Conservation (phyloP, 2,329 filamentous ascomycete species). For the Chalaropsis thielavioides region DNA sequence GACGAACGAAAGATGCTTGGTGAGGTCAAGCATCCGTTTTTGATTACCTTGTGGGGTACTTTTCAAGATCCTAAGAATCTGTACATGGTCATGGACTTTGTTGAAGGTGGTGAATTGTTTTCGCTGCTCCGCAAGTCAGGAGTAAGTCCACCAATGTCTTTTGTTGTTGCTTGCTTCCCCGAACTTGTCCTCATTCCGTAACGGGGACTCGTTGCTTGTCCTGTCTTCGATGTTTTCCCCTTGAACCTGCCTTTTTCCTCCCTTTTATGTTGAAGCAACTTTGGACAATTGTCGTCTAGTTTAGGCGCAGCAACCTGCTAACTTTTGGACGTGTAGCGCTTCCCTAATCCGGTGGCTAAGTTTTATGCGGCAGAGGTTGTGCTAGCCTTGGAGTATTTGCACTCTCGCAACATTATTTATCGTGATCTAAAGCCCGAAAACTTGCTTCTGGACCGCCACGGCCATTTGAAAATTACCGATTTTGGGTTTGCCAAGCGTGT, state of each 20-base stretch:
- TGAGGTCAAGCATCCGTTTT: slow-evolving; percentile 92
- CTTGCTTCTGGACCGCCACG: slow-evolving; percentile 77
- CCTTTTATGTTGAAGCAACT: background rate
- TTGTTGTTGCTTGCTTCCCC: background rate
- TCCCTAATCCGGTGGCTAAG: slow-evolving; percentile 96
- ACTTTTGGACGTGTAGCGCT: slow-evolving; percentile 49
- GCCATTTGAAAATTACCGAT: slow-evolving; percentile 92
- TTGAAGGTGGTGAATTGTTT: slow-evolving; percentile 94
- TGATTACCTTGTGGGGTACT: slow-evolving; percentile 96
- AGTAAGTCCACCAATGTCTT: slow-evolving; percentile 32
- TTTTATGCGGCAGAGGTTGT: slow-evolving; percentile 98
- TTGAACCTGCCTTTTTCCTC: background rate
- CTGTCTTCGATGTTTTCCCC: background rate
- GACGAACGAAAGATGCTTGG: slow-evolving; percentile 93
- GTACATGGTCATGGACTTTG: slow-evolving; percentile 99
- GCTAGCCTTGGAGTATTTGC: slow-evolving; percentile 85
- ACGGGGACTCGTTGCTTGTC: slow-evolving; percentile 1
- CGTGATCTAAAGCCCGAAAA: slow-evolving; percentile 95
- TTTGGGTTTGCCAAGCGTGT: slow-evolving; percentile 98
- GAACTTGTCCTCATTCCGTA: background rate
- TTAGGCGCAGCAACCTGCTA: background rate
- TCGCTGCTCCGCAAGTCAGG: slow-evolving; percentile 89
- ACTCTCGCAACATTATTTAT: slow-evolving; percentile 93
- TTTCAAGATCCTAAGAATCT: slow-evolving; percentile 92
- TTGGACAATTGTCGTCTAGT: background rate